phyloP scores from a whole-genome alignment of 441 rosid genomes.

The Isatis lusitanica region DNA sequence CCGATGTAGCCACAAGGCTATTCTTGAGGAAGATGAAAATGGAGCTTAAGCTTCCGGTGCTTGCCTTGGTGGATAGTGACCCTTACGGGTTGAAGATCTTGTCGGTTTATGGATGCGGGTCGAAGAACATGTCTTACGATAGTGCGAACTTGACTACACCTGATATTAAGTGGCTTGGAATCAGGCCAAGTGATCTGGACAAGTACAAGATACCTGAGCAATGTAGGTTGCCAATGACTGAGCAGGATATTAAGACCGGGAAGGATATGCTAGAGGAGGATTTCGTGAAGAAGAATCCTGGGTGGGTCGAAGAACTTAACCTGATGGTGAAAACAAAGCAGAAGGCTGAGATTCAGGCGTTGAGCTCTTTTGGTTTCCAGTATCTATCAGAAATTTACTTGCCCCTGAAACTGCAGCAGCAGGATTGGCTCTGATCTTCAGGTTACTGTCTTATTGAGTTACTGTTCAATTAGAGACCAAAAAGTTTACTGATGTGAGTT shows the following conservation, averaged over 20 bases:
- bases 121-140: constrained; percentile 98
- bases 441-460: not conserved
- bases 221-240: constrained; percentile 93
- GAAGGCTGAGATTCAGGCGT: constrained; percentile 98
- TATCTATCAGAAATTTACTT: constrained; percentile 93
- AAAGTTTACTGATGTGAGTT: constrained; percentile 1
- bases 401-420: constrained; percentile 96
- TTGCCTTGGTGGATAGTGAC: constrained; percentile 94
- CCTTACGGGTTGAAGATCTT: constrained; percentile 92
- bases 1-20: constrained; percentile 93
- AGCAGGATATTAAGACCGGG: constrained; percentile 97
- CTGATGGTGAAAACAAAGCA: constrained; percentile 96
- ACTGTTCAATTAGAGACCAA: constrained; percentile 20
- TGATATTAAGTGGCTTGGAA: constrained; percentile 94
- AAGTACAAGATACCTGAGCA: constrained; percentile 92
- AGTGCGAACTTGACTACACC: constrained; percentile 95
- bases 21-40: constrained; percentile 91
- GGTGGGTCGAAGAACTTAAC: constrained; percentile 94
- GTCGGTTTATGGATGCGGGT: constrained; percentile 96
- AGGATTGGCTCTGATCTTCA: constrained; percentile 78
- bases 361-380: constrained; percentile 93
- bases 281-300: constrained; percentile 97
- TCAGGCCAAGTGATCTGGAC: constrained; percentile 90
- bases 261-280: constrained; percentile 93
- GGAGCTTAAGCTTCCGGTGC: constrained; percentile 89